Conservation (phyloP, 179 eudicot species). For the Monotropa hypopitys region DNA sequence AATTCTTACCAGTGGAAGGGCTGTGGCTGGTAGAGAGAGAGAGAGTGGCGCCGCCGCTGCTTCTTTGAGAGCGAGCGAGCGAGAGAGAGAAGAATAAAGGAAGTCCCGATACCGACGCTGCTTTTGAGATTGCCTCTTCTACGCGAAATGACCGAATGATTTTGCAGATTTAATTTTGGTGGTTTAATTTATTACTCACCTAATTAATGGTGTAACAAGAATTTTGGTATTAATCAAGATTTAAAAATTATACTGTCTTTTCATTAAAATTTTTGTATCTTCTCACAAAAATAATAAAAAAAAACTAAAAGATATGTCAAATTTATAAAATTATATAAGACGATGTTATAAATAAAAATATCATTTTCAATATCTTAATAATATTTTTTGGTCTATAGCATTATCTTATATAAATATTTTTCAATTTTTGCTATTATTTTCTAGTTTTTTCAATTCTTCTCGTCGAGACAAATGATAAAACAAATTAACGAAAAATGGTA, state of each 20-base stretch:
- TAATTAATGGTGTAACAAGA: not conserved
- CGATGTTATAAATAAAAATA: no score
- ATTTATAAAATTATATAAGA: no score
- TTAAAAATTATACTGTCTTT: no score
- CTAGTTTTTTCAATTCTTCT: no score
- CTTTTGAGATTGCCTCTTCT: not conserved
- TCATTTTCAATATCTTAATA: no score
- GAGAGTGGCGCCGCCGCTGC: not conserved
- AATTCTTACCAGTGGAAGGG: constrained; percentile 3
- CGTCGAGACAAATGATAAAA: no score
- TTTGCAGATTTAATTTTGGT: no score
- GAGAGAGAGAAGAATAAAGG: not conserved
- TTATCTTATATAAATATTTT: not conserved
- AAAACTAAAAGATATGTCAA: no score
- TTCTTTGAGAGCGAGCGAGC: not conserved
- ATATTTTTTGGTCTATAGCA: no score
- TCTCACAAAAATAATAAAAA: no score
- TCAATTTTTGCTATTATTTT: not conserved
- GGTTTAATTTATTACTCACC: not conserved
- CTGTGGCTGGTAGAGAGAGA: not conserved
- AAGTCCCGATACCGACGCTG: not conserved
- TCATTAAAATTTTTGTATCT: no score
- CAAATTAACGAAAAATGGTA: not conserved
- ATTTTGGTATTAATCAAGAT: no score
- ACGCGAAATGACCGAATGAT: not conserved